Evolutionary conservation across 164 flowering plant species (phyloP), one percentile per base, ranked within the genome.

Genomic region (Houttuynia cordata): DNA sequence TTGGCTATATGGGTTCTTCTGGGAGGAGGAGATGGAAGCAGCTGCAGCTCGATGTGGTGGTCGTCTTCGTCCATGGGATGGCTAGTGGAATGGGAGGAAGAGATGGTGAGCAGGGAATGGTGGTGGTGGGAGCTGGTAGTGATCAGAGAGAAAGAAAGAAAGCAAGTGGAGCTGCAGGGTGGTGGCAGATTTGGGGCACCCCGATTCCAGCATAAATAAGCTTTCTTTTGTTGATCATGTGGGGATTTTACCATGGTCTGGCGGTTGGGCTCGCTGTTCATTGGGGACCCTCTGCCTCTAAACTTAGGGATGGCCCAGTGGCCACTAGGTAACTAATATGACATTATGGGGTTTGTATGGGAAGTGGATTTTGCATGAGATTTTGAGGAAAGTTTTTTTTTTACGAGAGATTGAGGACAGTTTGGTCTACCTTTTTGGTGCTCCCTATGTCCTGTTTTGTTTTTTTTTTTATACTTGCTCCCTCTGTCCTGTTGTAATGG

Each of bases 31-130:
- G 76, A 51, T 9, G 90, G 88, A 5, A 87, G 83, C 15, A 87
- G 71, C 68, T 86, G 87, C 54, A 83, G 52, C 57, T 84, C 94
- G 52, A 71, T 78, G 14, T 79, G 81, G 64, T 71, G 70, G 6
- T 30, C 6, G 2, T 78, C 69, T 59, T 76, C 81, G 62, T 77
- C 91, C 91, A 85, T 85, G 58, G 59, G 54, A 45, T 49, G 18
- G 17, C 12, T 21, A 53, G 56, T 53, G 56, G 8, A n/a, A n/a
- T n/a, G n/a, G n/a, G n/a, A 49, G n/a, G 51, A 49, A 49, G 62
- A 6, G 37, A 30, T 30, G 37, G 37, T 6, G 25, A 22, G 34
- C 6, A 60, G 21, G 64, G 51, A 30, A 22, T 47, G 22, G 54
- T 57, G 24, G 49, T 60, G 22, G 34, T 22, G 41, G 24, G 49